A percentile compares a stretch with the other conserved stretches of the same genome.
Conservation (phyloP, 2,329 filamentous ascomycete genomes). For the Talaromyces sp. region DNA sequence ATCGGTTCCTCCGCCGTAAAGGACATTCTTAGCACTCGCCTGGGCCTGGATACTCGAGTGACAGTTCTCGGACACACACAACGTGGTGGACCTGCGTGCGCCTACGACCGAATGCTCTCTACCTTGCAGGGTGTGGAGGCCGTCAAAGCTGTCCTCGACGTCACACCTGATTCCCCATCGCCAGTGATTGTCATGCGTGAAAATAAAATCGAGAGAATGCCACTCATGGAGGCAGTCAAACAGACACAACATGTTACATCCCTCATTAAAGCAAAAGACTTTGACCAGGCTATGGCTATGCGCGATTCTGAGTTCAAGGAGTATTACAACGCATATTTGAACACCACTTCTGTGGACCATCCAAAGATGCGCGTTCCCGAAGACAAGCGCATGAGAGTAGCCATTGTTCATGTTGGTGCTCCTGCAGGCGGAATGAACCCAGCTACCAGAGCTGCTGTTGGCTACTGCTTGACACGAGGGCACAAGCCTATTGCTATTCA, state of each 20-base stretch:
- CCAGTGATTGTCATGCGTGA: slow-evolving; percentile 95
- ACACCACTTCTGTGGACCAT: slow-evolving; percentile 78
- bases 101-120: slow-evolving; percentile 88
- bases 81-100: slow-evolving; percentile 83
- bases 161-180: slow-evolving; percentile 80
- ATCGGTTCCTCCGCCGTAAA: slow-evolving; percentile 79
- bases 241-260: slow-evolving; percentile 78
- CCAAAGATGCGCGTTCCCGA: slow-evolving; percentile 62
- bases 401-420: slow-evolving; percentile 93
- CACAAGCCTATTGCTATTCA: slow-evolving; percentile 90
- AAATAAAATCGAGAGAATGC: slow-evolving; percentile 92
- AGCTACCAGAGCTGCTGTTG: slow-evolving; percentile 84
- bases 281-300: slow-evolving; percentile 77
- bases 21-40: slow-evolving; percentile 72
- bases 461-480: slow-evolving; percentile 86
- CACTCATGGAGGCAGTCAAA: slow-evolving; percentile 79
- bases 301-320: slow-evolving; percentile 92
- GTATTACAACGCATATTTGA: slow-evolving; percentile 83
- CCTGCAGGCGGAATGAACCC: slow-evolving; percentile 98
- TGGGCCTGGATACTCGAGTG: slow-evolving; percentile 84
- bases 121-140: slow-evolving; percentile 93
- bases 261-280: slow-evolving; percentile 79
- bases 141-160: slow-evolving; percentile 83
- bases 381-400: slow-evolving; percentile 82
- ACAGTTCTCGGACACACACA: slow-evolving; percentile 97